Percentiles rank a stretch among this genome's conserved stretches.
These are phyloP conservation scores for Candida awuae DNA, from an alignment of 805 yeast genomes.

Conservation along the genomic window DNA sequence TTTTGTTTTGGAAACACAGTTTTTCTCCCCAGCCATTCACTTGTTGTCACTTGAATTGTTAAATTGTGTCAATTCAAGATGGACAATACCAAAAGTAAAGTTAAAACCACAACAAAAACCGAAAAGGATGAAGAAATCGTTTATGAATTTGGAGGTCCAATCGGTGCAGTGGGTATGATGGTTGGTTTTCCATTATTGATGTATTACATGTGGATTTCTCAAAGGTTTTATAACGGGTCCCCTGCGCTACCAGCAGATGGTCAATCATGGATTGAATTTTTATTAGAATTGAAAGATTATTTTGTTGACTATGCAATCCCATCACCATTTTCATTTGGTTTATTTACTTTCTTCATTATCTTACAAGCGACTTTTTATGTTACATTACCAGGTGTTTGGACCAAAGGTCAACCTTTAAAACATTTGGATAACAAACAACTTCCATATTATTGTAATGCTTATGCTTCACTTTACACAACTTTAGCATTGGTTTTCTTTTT, in stretches of 20 bases:
- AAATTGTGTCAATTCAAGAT: too few relatives aligned
- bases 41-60: too few relatives aligned
- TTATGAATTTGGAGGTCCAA: conserved; percentile 90
- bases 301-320: conserved; percentile 53
- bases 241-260: conserved; percentile 60
- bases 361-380: conserved; percentile 70
- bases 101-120: not conserved
- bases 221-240: conserved; percentile 66
- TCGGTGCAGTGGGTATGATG: conserved; percentile 88
- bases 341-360: conserved; percentile 62
- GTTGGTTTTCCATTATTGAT: conserved; percentile 84
- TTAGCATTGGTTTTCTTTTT: conserved; percentile 48
- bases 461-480: conserved; percentile 71
- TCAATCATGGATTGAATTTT: conserved; percentile 46
- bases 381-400: conserved; percentile 87
- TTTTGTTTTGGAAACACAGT: too few relatives aligned
- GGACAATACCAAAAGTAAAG: not conserved
- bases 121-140: conserved; percentile 27
- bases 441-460: conserved; percentile 91
- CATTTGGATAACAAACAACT: conserved; percentile 75
- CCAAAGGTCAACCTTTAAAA: conserved; percentile 85
- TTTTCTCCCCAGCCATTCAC: too few relatives aligned
- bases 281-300: conserved; percentile 35
- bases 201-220: conserved; percentile 96
- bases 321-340: conserved; percentile 49